Evolutionary conservation across 345 rosid genomes (phyloP).

Genomic region (Melaleuca quinquenervia): DNA sequence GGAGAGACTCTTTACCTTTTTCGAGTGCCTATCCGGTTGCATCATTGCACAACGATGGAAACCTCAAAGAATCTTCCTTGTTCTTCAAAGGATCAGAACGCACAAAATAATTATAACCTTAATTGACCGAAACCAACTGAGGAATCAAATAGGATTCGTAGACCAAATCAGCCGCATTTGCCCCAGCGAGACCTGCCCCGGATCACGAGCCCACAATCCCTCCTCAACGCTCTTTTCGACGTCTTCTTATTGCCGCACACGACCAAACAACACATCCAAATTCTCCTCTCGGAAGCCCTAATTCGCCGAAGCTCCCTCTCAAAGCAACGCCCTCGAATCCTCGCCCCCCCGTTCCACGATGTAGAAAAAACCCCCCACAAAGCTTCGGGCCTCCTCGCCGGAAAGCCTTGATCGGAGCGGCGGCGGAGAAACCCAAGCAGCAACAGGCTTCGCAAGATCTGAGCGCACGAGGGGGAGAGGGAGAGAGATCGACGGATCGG

Average conservation of each 20-base stretch:
- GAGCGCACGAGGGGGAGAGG: neutral
- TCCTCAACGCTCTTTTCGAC: neutral
- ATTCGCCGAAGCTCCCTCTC: neutral
- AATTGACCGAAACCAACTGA: neutral
- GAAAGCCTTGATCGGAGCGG: neutral
- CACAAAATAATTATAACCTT: neutral
- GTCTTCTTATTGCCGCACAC: neutral
- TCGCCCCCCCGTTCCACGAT: neutral
- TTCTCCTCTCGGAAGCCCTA: neutral
- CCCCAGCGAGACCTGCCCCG: slow-evolving; percentile 10
- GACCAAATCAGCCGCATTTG: slow-evolving; percentile 7
- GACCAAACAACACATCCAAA: neutral
- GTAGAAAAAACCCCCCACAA: neutral
- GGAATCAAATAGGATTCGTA: neutral
- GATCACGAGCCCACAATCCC: neutral
- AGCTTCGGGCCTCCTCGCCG: neutral
- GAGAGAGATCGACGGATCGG: neutral
- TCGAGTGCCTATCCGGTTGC: neutral
- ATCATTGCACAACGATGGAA: neutral
- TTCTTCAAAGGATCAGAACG: neutral
- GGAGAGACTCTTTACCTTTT: neutral
- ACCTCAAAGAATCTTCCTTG: neutral
- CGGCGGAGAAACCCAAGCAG: neutral
- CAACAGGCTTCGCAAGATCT: neutral
- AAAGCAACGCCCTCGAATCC: neutral